These are phyloP conservation scores for Phytophthora crassamura DNA, from an alignment of 352 stramenopile genomes.

Conservation along the genomic window DNA sequence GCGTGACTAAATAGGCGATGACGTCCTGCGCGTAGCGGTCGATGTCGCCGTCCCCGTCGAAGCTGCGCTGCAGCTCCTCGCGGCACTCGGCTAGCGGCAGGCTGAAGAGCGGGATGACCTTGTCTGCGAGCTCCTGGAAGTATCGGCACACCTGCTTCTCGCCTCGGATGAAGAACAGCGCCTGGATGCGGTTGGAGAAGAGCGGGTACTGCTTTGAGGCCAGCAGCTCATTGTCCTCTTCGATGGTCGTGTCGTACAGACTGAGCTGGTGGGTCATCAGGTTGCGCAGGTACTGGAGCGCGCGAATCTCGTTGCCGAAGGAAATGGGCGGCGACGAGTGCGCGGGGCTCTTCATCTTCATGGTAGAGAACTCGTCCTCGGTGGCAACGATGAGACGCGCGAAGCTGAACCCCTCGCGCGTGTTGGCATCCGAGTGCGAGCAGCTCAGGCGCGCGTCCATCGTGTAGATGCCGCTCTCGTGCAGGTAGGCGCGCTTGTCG, in stretches of 20 bases:
- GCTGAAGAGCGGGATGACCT: slow-evolving; percentile 84
- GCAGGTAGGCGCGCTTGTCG: slow-evolving; percentile 85
- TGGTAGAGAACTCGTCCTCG: slow-evolving; percentile 83
- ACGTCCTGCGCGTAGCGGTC: slow-evolving; percentile 90
- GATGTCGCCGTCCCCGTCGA: slow-evolving; percentile 82
- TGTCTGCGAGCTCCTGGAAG: slow-evolving; percentile 84
- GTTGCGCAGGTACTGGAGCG: slow-evolving; percentile 70
- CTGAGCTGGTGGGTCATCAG: slow-evolving; percentile 86
- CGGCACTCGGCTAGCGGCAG: slow-evolving; percentile 73
- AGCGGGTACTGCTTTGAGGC: slow-evolving; percentile 80
- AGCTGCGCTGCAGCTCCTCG: slow-evolving; percentile 74
- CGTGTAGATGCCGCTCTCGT: slow-evolving; percentile 88
- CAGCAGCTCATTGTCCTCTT: slow-evolving; percentile 87
- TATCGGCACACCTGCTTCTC: slow-evolving; percentile 90
- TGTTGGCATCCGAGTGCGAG: slow-evolving; percentile 87
- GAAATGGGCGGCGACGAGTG: slow-evolving; percentile 84
- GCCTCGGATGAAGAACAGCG: slow-evolving; percentile 89
- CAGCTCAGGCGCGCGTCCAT: slow-evolving; percentile 89
- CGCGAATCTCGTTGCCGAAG: slow-evolving; percentile 86
- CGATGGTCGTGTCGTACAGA: slow-evolving; percentile 87
- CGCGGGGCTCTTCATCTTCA: slow-evolving; percentile 82
- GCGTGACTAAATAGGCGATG: slow-evolving; percentile 88
- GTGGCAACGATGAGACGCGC: slow-evolving; percentile 85
- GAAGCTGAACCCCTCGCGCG: slow-evolving; percentile 88
- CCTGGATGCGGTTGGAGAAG: slow-evolving; percentile 90